A percentile compares a stretch with the other conserved stretches of the same genome.
These are phyloP conservation scores for Hansfordia pulvinata DNA, from an alignment of 2,329 filamentous ascomycete species.

Conservation along the genomic window DNA sequence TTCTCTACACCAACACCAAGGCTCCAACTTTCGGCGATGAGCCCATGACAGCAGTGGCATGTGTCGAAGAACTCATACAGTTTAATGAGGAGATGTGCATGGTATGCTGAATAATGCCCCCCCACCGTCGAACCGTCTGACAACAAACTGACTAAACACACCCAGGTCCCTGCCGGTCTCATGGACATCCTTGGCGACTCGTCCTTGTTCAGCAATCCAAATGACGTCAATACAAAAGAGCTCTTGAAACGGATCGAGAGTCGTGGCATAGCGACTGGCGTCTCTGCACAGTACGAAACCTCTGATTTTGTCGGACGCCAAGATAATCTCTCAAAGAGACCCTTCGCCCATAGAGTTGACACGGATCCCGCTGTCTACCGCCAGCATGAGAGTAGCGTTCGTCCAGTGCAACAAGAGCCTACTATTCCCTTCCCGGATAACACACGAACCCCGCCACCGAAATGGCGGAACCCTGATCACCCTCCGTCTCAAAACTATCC, in stretches of 20 bases:
- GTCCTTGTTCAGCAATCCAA: conserved; percentile 63
- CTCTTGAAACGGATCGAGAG: conserved; percentile 90
- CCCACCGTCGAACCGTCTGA: too few relatives aligned
- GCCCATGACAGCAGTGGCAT: conserved; percentile 86
- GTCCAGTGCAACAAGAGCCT: conserved; percentile 59
- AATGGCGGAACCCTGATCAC: conserved; percentile 32
- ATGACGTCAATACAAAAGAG: conserved; percentile 91
- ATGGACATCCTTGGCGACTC: conserved; percentile 76
- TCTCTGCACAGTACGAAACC: conserved; percentile 47
- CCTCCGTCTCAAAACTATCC: too few relatives aligned
- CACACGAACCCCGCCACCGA: conserved; percentile 34
- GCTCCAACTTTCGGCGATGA: conserved; percentile 63
- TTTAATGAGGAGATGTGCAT: conserved; percentile 95
- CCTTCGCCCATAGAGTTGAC: conserved; percentile 55
- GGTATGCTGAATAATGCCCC: too few relatives aligned
- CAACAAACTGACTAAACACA: too few relatives aligned
- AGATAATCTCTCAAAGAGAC: conserved; percentile 41
- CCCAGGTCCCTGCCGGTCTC: conserved; percentile 82
- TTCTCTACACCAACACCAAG: conserved; percentile 61
- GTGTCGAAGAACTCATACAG: conserved; percentile 80
- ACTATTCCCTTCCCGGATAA: conserved; percentile 23
- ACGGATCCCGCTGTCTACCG: conserved; percentile 76
- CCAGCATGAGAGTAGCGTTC: conserved; percentile 73
- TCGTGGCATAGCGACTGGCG: conserved; percentile 36
- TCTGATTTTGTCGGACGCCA: conserved; percentile 42